Conservation (phyloP, 2,329 filamentous ascomycete species). For the Xylaria sp. region DNA sequence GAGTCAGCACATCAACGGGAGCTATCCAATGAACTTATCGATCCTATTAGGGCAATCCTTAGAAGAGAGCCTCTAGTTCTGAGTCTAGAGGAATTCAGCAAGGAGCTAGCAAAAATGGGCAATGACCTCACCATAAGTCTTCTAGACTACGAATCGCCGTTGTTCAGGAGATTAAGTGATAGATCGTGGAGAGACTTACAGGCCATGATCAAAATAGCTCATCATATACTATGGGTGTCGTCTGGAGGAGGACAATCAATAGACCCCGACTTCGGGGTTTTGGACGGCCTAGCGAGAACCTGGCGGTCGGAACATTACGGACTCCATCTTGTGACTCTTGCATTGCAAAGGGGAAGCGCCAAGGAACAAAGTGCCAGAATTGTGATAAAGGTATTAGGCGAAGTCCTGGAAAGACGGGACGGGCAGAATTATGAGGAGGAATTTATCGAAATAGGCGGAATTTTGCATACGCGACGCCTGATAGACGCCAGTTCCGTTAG, state of each 20-base stretch:
- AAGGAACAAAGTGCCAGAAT: too few relatives aligned
- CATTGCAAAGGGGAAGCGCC: background rate
- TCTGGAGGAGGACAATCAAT: background rate
- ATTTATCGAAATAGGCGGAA: slow-evolving; percentile 20
- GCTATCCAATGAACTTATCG: too few relatives aligned
- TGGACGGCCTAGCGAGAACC: slow-evolving; percentile 24
- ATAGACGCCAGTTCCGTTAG: slow-evolving; percentile 13
- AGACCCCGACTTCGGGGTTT: slow-evolving; percentile 3
- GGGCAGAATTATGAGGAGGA: slow-evolving; percentile 24
- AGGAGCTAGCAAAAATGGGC: background rate
- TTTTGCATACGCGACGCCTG: slow-evolving; percentile 19
- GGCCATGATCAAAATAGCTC: background rate
- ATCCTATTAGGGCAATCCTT: too few relatives aligned
- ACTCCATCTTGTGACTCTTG: slow-evolving; percentile 22
- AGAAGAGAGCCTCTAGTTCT: background rate
- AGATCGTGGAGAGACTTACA: background rate
- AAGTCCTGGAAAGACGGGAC: background rate
- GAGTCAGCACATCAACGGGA: background rate
- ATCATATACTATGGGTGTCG: background rate
- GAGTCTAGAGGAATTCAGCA: background rate
- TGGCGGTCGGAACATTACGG: slow-evolving; percentile 11
- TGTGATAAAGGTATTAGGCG: background rate
- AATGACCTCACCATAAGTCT: background rate
- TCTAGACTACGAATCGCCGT: background rate
- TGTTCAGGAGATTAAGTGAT: background rate